Percentiles rank a stretch among this genome's conserved stretches.
phyloP scores from a whole-genome alignment of 805 yeast genomes.

The Yamadazyma tumulicola region DNA sequence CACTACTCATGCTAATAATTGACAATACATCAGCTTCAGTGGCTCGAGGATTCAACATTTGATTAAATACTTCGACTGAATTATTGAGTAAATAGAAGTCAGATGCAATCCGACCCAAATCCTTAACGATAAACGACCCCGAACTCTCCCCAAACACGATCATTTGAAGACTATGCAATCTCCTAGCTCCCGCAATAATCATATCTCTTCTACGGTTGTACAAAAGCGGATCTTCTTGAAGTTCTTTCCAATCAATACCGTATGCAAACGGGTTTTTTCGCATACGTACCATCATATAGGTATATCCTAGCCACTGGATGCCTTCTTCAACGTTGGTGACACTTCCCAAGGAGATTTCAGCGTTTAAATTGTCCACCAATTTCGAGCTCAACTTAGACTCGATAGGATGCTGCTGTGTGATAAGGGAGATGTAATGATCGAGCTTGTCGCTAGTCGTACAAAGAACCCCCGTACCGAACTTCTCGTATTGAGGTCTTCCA shows the following conservation, averaged over 20 bases:
- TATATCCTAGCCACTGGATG: conserved; percentile 96
- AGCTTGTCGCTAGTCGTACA: conserved; percentile 79
- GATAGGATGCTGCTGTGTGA: conserved; percentile 94
- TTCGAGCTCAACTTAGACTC: conserved; percentile 79
- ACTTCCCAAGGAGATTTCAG: conserved; percentile 93
- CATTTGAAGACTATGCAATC: conserved; percentile 88
- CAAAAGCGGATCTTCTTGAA: conserved; percentile 78
- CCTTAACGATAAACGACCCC: conserved; percentile 76
- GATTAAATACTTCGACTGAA: conserved; percentile 85
- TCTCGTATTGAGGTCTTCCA: conserved; percentile 96
- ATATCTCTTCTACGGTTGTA: conserved; percentile 70
- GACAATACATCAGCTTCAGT: conserved; percentile 90
- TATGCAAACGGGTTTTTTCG: conserved; percentile 88
- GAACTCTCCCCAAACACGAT: conserved; percentile 85
- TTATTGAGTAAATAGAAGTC: conserved; percentile 86
- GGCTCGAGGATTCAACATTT: conserved; percentile 76
- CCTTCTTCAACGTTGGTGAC: conserved; percentile 95
- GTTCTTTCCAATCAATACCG: conserved; percentile 84
- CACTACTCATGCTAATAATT: conserved; percentile 87
- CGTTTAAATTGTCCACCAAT: conserved; percentile 88
- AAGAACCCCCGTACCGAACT: conserved; percentile 86
- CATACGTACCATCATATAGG: conserved; percentile 93
- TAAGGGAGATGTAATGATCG: conserved; percentile 82
- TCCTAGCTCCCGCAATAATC: conserved; percentile 75
- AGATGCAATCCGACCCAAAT: conserved; percentile 90